Evolutionary conservation across 306 rosid genomes (phyloP).

Genomic region (Glycine latifolia): DNA sequence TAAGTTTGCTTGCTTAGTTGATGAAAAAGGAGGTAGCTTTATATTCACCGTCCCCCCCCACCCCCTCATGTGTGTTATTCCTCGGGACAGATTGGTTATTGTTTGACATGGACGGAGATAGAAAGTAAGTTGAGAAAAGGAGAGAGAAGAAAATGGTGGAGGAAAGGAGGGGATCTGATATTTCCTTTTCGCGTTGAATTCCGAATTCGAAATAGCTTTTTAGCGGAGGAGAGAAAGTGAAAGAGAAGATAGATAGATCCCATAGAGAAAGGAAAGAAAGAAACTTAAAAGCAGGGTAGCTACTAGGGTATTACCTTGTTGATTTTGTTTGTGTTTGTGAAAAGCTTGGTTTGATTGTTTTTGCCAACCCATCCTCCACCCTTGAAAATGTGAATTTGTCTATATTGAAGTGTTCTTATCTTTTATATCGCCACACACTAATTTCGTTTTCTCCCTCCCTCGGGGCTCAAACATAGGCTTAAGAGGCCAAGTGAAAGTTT

Average conservation of each 20-base stretch:
- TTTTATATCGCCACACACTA: constrained; percentile 41
- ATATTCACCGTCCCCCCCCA: constrained; percentile 41
- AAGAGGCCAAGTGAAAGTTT: constrained; percentile 43
- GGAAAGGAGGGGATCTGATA: constrained; percentile 54
- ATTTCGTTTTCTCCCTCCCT: constrained; percentile 49
- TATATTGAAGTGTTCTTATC: constrained; percentile 64
- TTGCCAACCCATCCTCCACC: constrained; percentile 1
- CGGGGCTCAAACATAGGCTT: constrained; percentile 32
- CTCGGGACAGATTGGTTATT: constrained; percentile 33
- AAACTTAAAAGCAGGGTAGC: not conserved
- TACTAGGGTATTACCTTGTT: not conserved
- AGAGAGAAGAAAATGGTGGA: constrained; percentile 1
- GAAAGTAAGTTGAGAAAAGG: not conserved
- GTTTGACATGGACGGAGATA: constrained; percentile 44
- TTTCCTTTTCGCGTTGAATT: constrained; percentile 83
- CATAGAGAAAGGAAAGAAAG: not conserved
- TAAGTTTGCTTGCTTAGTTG: constrained; percentile 16
- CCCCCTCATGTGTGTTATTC: not conserved
- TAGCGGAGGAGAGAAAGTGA: not conserved
- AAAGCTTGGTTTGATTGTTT: constrained; percentile 59
- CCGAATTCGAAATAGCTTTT: constrained; percentile 22
- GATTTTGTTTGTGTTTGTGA: constrained; percentile 55
- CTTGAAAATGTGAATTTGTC: constrained; percentile 72
- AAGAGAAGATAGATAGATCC: not conserved
- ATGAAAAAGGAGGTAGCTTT: constrained; percentile 26